Evolutionary conservation across 371 early-diverging fungal genomes (phyloP).

Genomic region (Aphelidium insulamus): DNA sequence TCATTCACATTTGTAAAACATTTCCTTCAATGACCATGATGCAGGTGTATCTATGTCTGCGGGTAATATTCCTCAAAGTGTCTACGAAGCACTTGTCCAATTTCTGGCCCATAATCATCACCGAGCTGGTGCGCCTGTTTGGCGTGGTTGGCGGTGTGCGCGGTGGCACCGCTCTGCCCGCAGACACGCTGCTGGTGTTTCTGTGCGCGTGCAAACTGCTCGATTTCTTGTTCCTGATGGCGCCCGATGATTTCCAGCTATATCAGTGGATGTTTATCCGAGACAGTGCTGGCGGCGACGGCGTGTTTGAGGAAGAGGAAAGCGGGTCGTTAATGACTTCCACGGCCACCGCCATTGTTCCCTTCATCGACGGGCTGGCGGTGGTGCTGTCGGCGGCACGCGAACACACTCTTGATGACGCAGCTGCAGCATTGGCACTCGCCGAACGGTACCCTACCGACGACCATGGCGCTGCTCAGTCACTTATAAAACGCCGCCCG

Average conservation of each 20-base stretch:
- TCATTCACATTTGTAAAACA: neutral
- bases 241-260: slow-evolving; percentile 63
- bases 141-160: slow-evolving; percentile 15
- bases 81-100: slow-evolving; percentile 53
- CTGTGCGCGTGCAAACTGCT: slow-evolving; percentile 70
- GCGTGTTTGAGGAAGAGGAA: too few species aligned
- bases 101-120: slow-evolving; percentile 73
- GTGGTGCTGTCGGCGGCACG: too few species aligned
- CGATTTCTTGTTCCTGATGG: slow-evolving; percentile 52
- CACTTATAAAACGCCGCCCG: too few species aligned
- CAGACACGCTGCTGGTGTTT: slow-evolving; percentile 48
- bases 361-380: too few species aligned
- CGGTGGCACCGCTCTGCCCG: slow-evolving; percentile 10
- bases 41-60: slow-evolving; percentile 48
- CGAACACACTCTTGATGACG: too few species aligned
- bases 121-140: slow-evolving; percentile 54
- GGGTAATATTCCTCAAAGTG: slow-evolving; percentile 54
- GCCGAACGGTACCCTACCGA: too few species aligned
- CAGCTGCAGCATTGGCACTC: too few species aligned
- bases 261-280: too few species aligned
- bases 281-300: too few species aligned
- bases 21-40: neutral
- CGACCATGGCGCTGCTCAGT: too few species aligned
- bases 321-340: too few species aligned
- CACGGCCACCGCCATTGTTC: too few species aligned